Base-by-base conservation (phyloP, 2,329 filamentous ascomycete species). In the Botrytis medusae region DNA sequence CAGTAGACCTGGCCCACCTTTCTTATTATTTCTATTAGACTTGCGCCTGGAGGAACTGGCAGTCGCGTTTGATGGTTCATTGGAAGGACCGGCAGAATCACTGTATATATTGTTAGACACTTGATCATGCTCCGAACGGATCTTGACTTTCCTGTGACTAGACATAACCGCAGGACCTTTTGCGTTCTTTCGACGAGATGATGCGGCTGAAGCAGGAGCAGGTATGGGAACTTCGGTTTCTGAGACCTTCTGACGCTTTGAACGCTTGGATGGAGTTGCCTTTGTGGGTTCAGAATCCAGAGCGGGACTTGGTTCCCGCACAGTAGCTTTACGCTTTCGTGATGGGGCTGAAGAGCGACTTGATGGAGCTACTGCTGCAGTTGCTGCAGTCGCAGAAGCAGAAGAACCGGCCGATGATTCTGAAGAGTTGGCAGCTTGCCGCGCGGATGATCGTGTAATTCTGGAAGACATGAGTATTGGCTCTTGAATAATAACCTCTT, bases 391-490 rank as follows among this genome's bases (percentile, higher is more conserved):
- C 76, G 84, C 81, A 81, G 84, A 80, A 76, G 84, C 81, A 81
- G 84, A 80, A 76, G 81, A 73, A 25, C 61, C 69, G 70, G 69
- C 79, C 79, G 83, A 78, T 67, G 80, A 77, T 69, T 79, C 75
- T 78, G 79, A 77, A 76, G 81, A 77, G 79, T 81, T 89, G 82
- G 93, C 92, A 86, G 93, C 93, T 89, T 93, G 91, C 87, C 94
- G 94, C 86, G 95, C 92, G 84, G 95, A 92, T 81, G 95, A 96
- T 87, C 95, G 94, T 87, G 95, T 98, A 81, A 96, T 91, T 93
- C 95, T 98, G 89, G 91, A 87, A 90, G 93, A 93, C 94, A 97
- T 98, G 91, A 95, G 93, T 91, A 86, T 76, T 74, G 78, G 76
- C 42, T 72, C 74, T 74, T 69, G 67, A 73, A 69, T 68, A 71